Base-by-base conservation (phyloP, 176 grass and related monocot genomes). In the Saccharum spontaneum region DNA sequence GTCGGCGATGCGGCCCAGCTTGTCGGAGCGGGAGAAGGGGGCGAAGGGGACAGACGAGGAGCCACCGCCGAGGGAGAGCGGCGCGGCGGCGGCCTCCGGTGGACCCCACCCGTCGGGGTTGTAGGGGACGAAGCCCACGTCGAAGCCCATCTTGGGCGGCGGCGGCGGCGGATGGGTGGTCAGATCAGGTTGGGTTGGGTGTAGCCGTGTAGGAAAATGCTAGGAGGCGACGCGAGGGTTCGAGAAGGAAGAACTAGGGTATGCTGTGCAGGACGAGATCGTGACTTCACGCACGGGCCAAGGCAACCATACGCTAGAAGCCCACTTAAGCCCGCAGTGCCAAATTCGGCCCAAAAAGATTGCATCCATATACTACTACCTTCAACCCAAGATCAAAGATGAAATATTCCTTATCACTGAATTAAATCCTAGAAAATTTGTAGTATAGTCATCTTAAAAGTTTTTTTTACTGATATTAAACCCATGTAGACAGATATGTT, bases 41-140 rank as follows among this genome's bases (percentile, higher is more conserved):
- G 89, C 94, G 84, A 97, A 97, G 62, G 94, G 94, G 64, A 93
- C 87, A 66, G 90, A 90, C 1, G 89, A 57, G n/a, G 80, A 71
- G 22, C 87, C 84, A 6, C 91, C 91, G 65, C 88, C 86, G 3
- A 92, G 88, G 9, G 89, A 89, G 5, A 66, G 72, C 28, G 88
- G 89, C 12, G 61, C 84, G 8, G 79, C 54, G 7, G 84, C 84
- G 4, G 65, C 50, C 14, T 93, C 94, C 3, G 91, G 94, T 40
- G 94, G 94, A 28, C 94, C 94, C 94, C 94, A 97, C 4, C 94
- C 94, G 34, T 97, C 94, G 2, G 84, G 87, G 34, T 97, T 97
- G 87, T 90, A 97, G 34, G 94, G 91, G 18, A 97, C 89, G 50
- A 97, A 83, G 62, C 89, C 89, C 6, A 93, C 84, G 65, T 97